Percentiles rank a stretch among this genome's conserved stretches.
These are phyloP conservation scores for Chloromonas sp. DNA, from an alignment of 163 green algal species.

Conservation along the genomic window DNA sequence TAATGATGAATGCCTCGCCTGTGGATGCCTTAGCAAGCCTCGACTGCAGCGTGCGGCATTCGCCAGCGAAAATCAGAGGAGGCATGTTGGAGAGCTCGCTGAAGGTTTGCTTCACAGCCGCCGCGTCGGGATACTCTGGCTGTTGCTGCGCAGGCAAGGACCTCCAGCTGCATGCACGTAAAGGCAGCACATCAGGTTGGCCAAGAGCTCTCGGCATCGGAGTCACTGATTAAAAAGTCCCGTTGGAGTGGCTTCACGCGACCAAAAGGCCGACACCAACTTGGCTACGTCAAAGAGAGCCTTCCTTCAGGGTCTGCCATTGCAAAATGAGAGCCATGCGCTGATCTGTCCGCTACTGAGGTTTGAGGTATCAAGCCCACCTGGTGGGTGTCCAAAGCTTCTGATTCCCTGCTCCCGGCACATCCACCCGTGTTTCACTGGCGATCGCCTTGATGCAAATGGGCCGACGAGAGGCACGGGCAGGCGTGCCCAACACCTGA, in stretches of 20 bases:
- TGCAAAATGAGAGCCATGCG: too few species aligned
- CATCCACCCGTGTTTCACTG: background rate
- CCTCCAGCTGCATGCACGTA: constrained; percentile 39
- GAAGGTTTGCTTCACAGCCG: constrained; percentile 48
- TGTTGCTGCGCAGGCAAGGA: constrained; percentile 72
- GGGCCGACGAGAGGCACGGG: background rate
- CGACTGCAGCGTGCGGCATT: constrained; percentile 88
- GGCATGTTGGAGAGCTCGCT: constrained; percentile 70
- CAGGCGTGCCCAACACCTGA: background rate
- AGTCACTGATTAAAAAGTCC: background rate
- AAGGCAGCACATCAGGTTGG: background rate
- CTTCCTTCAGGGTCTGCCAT: too few species aligned
- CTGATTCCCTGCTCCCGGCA: background rate
- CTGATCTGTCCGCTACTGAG: background rate
- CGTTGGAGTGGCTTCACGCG: background rate
- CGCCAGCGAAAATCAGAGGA: constrained; percentile 90
- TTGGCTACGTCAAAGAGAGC: too few species aligned
- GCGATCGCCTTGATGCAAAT: constrained; percentile 11
- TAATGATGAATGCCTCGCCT: constrained; percentile 55
- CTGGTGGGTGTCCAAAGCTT: constrained; percentile 1
- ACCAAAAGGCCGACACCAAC: background rate
- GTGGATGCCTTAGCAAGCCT: constrained; percentile 74
- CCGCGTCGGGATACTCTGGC: constrained; percentile 81
- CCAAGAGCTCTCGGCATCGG: background rate
- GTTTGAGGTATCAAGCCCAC: background rate